phyloP scores from a whole-genome alignment of 352 stramenopile genomes.

The Bremia lactucae region DNA sequence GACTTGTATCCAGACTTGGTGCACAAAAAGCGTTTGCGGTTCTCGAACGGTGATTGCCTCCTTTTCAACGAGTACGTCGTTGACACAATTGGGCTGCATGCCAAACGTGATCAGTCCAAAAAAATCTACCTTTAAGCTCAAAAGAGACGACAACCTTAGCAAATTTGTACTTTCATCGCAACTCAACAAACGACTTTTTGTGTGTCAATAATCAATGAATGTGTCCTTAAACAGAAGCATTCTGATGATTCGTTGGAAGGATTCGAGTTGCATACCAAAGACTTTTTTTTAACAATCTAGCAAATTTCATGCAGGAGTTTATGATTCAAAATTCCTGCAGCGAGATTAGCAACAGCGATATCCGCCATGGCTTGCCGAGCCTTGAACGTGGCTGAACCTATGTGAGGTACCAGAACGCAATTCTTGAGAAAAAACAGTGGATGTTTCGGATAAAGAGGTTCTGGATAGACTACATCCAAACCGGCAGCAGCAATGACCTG shows the following conservation, averaged over 20 bases:
- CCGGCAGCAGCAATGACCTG: conserved; percentile 43
- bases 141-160: no score
- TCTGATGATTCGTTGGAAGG: neutral
- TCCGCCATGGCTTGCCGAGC: conserved; percentile 71
- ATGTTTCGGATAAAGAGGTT: conserved; percentile 80
- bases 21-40: conserved; percentile 60
- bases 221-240: no score
- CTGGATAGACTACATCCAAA: conserved; percentile 84
- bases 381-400: conserved; percentile 46
- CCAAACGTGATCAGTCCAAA: conserved; percentile 4
- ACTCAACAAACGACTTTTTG: neutral
- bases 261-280: no score
- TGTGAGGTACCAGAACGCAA: conserved; percentile 50
- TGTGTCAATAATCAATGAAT: neutral
- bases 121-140: conserved; percentile 45
- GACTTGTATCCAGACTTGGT: conserved; percentile 58
- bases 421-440: conserved; percentile 55
- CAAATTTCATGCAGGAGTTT: conserved; percentile 36
- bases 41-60: conserved; percentile 49
- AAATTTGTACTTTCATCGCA: neutral
- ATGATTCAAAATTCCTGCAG: conserved; percentile 33
- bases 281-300: no score
- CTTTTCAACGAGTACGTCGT: conserved; percentile 62
- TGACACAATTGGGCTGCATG: conserved; percentile 18
- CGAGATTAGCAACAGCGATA: conserved; percentile 54